phyloP scores from a whole-genome alignment of 1,284 basidiomycete genomes.

The Ustilago tritici region DNA sequence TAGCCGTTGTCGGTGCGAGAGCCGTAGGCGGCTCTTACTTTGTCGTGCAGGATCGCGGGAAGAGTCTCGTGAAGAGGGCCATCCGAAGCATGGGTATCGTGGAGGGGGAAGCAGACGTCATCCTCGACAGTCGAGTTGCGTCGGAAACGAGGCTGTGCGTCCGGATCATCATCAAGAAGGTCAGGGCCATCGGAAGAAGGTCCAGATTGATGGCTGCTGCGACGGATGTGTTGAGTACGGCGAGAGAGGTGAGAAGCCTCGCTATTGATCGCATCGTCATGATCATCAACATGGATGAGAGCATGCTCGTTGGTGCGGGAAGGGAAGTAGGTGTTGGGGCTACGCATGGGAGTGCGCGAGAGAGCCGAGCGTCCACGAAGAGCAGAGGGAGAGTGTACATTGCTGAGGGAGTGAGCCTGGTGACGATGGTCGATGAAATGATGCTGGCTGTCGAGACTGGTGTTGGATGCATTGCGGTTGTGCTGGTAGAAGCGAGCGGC shows the following conservation, averaged over 20 bases:
- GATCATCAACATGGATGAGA: conserved; percentile 46
- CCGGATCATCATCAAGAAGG: conserved; percentile 19
- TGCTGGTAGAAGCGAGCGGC: conserved; percentile 66
- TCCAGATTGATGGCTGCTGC: conserved; percentile 31
- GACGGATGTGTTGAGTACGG: conserved; percentile 21
- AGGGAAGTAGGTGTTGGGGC: conserved; percentile 42
- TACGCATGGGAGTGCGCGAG: conserved; percentile 44
- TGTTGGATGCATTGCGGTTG: conserved; percentile 61
- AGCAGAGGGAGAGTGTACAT: conserved; percentile 58
- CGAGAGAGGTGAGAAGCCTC: conserved; percentile 48
- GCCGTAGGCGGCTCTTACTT: conserved; percentile 26
- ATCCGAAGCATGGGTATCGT: conserved; percentile 31
- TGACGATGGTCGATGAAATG: conserved; percentile 69
- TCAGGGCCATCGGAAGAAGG: conserved; percentile 16
- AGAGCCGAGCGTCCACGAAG: conserved; percentile 40
- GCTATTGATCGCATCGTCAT: conserved; percentile 25
- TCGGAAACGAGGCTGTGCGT: conserved; percentile 38
- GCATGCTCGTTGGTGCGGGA: conserved; percentile 31
- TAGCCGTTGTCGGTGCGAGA: conserved; percentile 23
- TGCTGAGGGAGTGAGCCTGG: conserved; percentile 63
- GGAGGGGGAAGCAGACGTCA: conserved; percentile 68
- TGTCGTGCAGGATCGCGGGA: conserved; percentile 26
- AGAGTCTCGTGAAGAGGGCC: conserved; percentile 22
- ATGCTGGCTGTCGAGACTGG: conserved; percentile 64
- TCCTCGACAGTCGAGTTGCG: conserved; percentile 58